These are phyloP conservation scores for Aspergillus indologenus DNA, from an alignment of 495 filamentous ascomycete species.

Conservation along the genomic window DNA sequence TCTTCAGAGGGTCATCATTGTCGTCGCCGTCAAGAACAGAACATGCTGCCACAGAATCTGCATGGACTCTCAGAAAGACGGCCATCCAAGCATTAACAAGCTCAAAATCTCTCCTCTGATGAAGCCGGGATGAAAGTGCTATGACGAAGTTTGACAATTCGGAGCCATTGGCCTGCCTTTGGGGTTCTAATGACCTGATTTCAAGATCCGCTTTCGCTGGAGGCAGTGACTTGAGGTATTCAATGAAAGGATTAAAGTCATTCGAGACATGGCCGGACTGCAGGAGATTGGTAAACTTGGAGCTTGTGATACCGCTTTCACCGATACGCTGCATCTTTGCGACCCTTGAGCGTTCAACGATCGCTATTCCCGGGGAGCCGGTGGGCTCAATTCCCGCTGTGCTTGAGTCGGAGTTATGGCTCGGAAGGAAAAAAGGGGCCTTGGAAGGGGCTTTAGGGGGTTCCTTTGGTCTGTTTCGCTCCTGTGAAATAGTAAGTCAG, in stretches of 20 bases:
- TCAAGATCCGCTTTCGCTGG: conserved; percentile 84
- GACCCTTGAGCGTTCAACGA: conserved; percentile 45
- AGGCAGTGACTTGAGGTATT: conserved; percentile 71
- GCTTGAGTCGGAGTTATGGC: too few relatives aligned
- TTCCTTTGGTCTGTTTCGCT: conserved; percentile 92
- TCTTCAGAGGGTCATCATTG: conserved; percentile 39
- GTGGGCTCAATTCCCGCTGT: conserved; percentile 15
- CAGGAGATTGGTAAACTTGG: conserved; percentile 59
- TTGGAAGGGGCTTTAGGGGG: conserved; percentile 88
- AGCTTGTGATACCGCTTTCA: conserved; percentile 29
- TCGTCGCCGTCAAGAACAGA: conserved; percentile 40
- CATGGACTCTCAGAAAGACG: conserved; percentile 79
- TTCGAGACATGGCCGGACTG: conserved; percentile 36
- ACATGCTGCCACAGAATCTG: conserved; percentile 50
- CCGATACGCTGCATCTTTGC: conserved; percentile 40
- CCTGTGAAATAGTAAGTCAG: conserved; percentile 32
- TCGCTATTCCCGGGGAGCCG: conserved; percentile 26
- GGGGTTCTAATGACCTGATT: conserved; percentile 70
- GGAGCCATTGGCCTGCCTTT: conserved; percentile 36
- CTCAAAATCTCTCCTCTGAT: conserved; percentile 75
- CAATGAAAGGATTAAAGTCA: conserved; percentile 56
- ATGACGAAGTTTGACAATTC: conserved; percentile 69
- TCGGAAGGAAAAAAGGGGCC: conserved; percentile 93
- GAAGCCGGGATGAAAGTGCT: conserved; percentile 68
- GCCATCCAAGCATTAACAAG: conserved; percentile 95